Conservation (phyloP, 495 filamentous ascomycete species). For the Penicillium silybi region DNA sequence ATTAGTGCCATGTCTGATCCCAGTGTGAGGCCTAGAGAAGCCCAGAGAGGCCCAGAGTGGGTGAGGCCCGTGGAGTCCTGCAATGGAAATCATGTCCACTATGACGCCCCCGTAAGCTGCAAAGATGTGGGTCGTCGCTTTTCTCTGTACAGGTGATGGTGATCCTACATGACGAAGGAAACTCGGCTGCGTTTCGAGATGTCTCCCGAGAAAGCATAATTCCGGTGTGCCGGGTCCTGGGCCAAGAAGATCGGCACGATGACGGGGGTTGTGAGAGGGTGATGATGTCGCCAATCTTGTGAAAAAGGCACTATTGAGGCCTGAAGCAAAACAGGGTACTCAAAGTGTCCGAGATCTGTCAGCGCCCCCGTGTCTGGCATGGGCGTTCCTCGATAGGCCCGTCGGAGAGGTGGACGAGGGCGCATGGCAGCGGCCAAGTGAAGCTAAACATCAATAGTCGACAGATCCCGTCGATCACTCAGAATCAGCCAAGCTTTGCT, state of each 20-base stretch:
- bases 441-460: conserved; percentile 46
- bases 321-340: conserved; percentile 13
- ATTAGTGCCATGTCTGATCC: conserved; percentile 36
- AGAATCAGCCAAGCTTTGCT: conserved; percentile 34
- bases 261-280: not conserved
- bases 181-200: conserved; percentile 7
- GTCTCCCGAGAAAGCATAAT: not conserved
- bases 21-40: not conserved
- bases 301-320: conserved; percentile 17
- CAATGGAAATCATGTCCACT: conserved; percentile 17
- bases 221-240: not conserved
- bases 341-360: not conserved
- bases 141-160: not conserved
- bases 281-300: not conserved
- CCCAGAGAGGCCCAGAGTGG: no score
- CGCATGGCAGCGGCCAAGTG: conserved; percentile 37
- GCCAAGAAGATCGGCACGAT: not conserved
- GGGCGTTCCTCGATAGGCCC: not conserved
- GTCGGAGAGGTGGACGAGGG: not conserved
- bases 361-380: not conserved
- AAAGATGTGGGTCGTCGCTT: not conserved
- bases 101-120: not conserved
- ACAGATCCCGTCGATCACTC: conserved; percentile 44
- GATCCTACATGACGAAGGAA: not conserved
- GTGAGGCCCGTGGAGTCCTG: conserved; percentile 11